Evolutionary conservation across 2,329 filamentous ascomycete genomes (phyloP).

Genomic region (Zymoseptoria crescenta): DNA sequence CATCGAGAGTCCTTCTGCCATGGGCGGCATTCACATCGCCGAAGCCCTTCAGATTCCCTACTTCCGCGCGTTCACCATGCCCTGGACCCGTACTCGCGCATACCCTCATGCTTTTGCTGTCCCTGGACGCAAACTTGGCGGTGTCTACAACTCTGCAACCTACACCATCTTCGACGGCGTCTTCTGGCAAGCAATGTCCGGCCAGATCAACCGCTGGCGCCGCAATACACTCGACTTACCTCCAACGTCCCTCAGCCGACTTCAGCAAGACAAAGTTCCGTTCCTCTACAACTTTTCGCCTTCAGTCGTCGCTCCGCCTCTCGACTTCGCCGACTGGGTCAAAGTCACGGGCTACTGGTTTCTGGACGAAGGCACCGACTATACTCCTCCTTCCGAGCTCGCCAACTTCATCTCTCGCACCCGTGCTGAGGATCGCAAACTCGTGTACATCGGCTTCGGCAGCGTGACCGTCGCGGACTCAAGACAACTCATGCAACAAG

Average conservation of each 20-base stretch:
- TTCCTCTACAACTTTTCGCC: conserved; percentile 98
- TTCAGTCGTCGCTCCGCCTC: conserved; percentile 82
- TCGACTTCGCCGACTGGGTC: conserved; percentile 98
- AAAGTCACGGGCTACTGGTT: conserved; percentile 98
- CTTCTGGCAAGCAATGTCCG: conserved; percentile 89
- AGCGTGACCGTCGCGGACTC: conserved; percentile 92
- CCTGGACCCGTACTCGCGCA: conserved; percentile 89
- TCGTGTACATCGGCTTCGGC: conserved; percentile 95
- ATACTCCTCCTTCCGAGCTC: conserved; percentile 68
- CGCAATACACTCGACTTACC: conserved; percentile 70
- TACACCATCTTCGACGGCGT: conserved; percentile 96
- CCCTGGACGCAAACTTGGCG: conserved; percentile 78
- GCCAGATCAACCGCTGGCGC: conserved; percentile 89
- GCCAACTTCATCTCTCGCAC: conserved; percentile 76
- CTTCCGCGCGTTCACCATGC: conserved; percentile 97
- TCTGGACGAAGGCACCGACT: conserved; percentile 66
- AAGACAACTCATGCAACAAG: conserved; percentile 78
- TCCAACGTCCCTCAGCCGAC: conserved; percentile 75
- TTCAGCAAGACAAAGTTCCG: conserved; percentile 95
- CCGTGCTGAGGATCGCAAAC: conserved; percentile 71
- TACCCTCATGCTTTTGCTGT: conserved; percentile 97
- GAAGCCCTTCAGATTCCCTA: conserved; percentile 90
- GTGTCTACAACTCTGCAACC: conserved; percentile 87
- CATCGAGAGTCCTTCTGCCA: conserved; percentile 91
- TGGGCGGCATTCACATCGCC: conserved; percentile 96